Evolutionary conservation across 441 rosid species (phyloP), one percentile per base, ranked within the genome.

Genomic region (Corymbia citriodora): DNA sequence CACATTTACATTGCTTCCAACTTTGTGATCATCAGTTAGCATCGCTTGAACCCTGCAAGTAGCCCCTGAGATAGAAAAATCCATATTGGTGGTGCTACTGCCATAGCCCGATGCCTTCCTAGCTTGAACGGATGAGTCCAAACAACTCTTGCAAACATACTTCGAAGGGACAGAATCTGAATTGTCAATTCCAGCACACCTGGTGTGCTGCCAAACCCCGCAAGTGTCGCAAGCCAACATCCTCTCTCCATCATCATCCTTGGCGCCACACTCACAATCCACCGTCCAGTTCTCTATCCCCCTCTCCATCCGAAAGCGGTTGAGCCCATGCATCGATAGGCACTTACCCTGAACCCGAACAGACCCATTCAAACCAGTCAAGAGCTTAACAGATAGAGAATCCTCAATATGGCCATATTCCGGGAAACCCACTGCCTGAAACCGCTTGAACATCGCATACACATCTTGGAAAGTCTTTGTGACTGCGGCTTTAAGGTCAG

Each of bases 171-270:
- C 92, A 27, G 68, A 91, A 52, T 93, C 93, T 7, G 93, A 88
- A 82, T 92, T 95, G 82, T 93, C 94, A 63, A 95, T 95, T 88
- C 97, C 97, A 82, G 94, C 95, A 90, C 99, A 97, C 89, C 97
- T 93, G 23, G 96, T 95, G 85, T 96, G 98, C 92, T 94, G 96
- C 98, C 98, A 96, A 57, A 95, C 95, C 61, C 96, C 92, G 61
- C 97, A 96, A 27, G 45, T 53, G 90, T 96, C 97, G 90, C 98
- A 96, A 3, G 96, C 97, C 90, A 96, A 89, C 98, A 96, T 96
- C 88, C 94, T 94, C 92, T 96, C 98, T 45, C 97, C 97, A 88
- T 96, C 98, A 82, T 96, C 98, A 90, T 96, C 99, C 91, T 92
- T 96, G 14, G 98, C 93, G 7, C 99, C 97, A 81, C 99, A 96